A percentile compares a stretch with the other conserved stretches of the same genome.
Conservation (phyloP, 257 asterid genomes). For the Vinca minor region DNA sequence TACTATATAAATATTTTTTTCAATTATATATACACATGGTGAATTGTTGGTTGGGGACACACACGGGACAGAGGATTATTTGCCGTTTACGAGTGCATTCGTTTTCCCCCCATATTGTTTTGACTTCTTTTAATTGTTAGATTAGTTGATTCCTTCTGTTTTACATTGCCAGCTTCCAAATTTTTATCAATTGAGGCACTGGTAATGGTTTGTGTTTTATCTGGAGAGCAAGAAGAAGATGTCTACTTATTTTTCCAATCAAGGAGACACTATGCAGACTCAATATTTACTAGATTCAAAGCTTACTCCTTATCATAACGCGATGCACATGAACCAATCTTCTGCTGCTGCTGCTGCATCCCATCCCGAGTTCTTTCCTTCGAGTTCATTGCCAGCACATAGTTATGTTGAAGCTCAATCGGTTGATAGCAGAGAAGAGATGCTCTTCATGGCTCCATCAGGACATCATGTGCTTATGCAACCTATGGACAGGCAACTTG, state of each 20-base stretch:
- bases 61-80: too few relatives aligned
- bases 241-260: constrained; percentile 49
- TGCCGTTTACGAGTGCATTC: too few relatives aligned
- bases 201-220: constrained; percentile 22
- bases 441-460: constrained; percentile 34
- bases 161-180: constrained; percentile 12
- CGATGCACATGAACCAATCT: constrained; percentile 28
- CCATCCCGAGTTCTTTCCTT: constrained; percentile 32
- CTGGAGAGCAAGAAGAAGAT: constrained; percentile 22
- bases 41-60: too few relatives aligned
- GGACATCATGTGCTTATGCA: constrained; percentile 31
- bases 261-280: constrained; percentile 38
- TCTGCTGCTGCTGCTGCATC: constrained; percentile 31
- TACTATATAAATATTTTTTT: too few relatives aligned
- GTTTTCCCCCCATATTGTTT: too few relatives aligned
- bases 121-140: too few relatives aligned
- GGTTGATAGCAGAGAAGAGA: constrained; percentile 32
- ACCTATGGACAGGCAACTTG: constrained; percentile 23
- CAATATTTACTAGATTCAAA: constrained; percentile 37
- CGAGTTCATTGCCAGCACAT: constrained; percentile 23
- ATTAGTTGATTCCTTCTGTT: too few relatives aligned
- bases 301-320: constrained; percentile 29
- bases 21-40: too few relatives aligned
- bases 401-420: constrained; percentile 27
- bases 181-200: background rate